Conservation (phyloP, 352 stramenopile genomes). For the Phytophthora fragariaefolia region DNA sequence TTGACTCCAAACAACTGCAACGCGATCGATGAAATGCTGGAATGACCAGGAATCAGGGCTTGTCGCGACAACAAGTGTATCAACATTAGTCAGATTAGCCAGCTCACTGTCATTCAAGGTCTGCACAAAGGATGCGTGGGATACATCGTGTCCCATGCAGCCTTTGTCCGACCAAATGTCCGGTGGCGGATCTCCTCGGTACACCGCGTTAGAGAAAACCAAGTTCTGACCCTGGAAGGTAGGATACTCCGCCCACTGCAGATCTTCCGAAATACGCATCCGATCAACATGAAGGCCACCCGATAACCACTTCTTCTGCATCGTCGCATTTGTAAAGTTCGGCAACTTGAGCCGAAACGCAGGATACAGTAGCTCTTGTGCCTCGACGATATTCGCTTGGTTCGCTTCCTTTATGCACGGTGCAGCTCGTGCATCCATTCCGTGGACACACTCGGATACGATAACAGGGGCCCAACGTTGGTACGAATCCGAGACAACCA, state of each 20-base stretch:
- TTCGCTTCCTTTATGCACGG: slow-evolving; percentile 35
- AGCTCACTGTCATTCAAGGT: slow-evolving; percentile 5
- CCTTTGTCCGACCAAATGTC: slow-evolving; percentile 32
- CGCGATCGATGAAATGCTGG: slow-evolving; percentile 43
- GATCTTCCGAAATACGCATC: slow-evolving; percentile 33
- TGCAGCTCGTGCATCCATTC: slow-evolving; percentile 28
- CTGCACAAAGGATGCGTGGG: slow-evolving; percentile 29
- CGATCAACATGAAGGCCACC: slow-evolving; percentile 23
- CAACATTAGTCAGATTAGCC: slow-evolving; percentile 13
- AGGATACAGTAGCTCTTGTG: slow-evolving; percentile 36
- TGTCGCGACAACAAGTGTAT: slow-evolving; percentile 32
- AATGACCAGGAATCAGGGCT: slow-evolving; percentile 43
- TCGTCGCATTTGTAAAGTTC: slow-evolving; percentile 1
- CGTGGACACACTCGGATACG: slow-evolving; percentile 35
- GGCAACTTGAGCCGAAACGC: slow-evolving; percentile 32
- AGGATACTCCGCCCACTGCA: slow-evolving; percentile 31
- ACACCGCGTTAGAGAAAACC: slow-evolving; percentile 32
- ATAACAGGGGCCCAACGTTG: slow-evolving; percentile 31
- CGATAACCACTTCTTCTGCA: slow-evolving; percentile 26
- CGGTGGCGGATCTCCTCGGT: slow-evolving; percentile 26
- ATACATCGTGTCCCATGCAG: slow-evolving; percentile 33
- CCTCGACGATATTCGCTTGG: slow-evolving; percentile 29
- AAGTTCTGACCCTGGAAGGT: slow-evolving; percentile 35
- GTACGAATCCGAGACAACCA: slow-evolving; percentile 31
- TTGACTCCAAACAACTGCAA: slow-evolving; percentile 39